A percentile compares a stretch with the other conserved stretches of the same genome.
Conservation (phyloP, 1,284 basidiomycete genomes). For the Rhodotorula sp. region DNA sequence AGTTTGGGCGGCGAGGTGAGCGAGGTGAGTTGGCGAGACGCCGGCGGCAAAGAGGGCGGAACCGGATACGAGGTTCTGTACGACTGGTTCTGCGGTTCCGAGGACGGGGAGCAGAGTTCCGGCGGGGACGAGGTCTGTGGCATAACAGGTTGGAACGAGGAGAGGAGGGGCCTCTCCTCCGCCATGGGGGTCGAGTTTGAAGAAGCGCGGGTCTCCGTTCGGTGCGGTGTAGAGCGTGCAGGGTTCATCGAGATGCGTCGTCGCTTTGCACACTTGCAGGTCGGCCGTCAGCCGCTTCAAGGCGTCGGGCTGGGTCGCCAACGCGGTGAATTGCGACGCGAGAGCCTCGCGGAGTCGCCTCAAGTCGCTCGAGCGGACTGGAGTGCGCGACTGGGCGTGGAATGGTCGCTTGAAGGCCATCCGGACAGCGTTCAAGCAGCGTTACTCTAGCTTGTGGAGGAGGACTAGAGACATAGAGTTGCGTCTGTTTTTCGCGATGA, state of each 20-base stretch:
- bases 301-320: not conserved
- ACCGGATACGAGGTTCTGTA: conserved; percentile 22
- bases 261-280: conserved; percentile 14
- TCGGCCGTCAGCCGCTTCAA: conserved; percentile 21
- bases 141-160: conserved; percentile 32
- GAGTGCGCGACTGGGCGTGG: conserved; percentile 20
- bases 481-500: too few relatives aligned
- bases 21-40: not conserved
- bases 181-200: conserved; percentile 11
- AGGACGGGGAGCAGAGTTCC: conserved; percentile 13
- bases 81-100: conserved; percentile 32
- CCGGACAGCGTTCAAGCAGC: too few relatives aligned
- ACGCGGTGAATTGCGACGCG: not conserved
- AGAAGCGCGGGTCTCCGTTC: conserved; percentile 20
- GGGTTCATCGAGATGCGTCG: conserved; percentile 35
- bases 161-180: too few relatives aligned
- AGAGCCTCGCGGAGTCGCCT: conserved; percentile 29
- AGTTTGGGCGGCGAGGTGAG: not conserved
- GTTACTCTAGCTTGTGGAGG: too few relatives aligned
- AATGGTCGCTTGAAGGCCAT: conserved; percentile 34
- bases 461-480: too few relatives aligned
- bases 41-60: not conserved
- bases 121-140: conserved; percentile 16
- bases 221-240: conserved; percentile 23
- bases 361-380: conserved; percentile 30